Evolutionary conservation across 2,329 filamentous ascomycete species (phyloP).

Genomic region (Cladosporium sp.): DNA sequence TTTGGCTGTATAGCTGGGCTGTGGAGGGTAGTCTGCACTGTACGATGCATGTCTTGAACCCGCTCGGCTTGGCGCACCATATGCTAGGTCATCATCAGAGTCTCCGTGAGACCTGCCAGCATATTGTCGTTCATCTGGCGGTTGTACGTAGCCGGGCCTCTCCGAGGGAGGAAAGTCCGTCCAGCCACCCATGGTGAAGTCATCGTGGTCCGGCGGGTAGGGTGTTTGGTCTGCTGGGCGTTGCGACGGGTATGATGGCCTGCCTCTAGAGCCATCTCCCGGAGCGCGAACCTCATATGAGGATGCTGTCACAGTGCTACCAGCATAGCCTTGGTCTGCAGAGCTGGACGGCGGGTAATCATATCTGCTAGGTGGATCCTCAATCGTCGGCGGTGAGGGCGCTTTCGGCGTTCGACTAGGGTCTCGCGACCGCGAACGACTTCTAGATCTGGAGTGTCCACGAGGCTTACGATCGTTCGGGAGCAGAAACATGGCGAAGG

Average conservation of each 20-base stretch:
- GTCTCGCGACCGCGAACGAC: conserved; percentile 10
- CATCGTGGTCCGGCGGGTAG: conserved; percentile 31
- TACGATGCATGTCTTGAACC: conserved; percentile 23
- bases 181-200: conserved; percentile 38
- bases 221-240: conserved; percentile 22
- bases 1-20: conserved; percentile 22
- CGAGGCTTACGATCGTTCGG: conserved; percentile 15
- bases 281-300: conserved; percentile 45
- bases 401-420: conserved; percentile 7
- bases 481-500: conserved; percentile 14
- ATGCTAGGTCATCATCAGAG: conserved; percentile 35
- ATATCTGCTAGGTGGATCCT: conserved; percentile 14
- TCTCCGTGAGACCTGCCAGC: conserved; percentile 12
- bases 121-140: conserved; percentile 23
- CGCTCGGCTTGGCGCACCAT: conserved; percentile 26
- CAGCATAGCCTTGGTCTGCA: neutral
- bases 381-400: conserved; percentile 9
- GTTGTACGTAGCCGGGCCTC: conserved; percentile 39
- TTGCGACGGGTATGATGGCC: conserved; percentile 23
- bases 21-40: conserved; percentile 17
- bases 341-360: conserved; percentile 7
- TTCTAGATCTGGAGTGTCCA: conserved; percentile 13
- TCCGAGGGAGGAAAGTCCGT: conserved; percentile 47
- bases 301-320: conserved; percentile 7
- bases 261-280: conserved; percentile 15